These are phyloP conservation scores for Exidia glandulosa DNA, from an alignment of 768 basidiomycete species.

Conservation along the genomic window DNA sequence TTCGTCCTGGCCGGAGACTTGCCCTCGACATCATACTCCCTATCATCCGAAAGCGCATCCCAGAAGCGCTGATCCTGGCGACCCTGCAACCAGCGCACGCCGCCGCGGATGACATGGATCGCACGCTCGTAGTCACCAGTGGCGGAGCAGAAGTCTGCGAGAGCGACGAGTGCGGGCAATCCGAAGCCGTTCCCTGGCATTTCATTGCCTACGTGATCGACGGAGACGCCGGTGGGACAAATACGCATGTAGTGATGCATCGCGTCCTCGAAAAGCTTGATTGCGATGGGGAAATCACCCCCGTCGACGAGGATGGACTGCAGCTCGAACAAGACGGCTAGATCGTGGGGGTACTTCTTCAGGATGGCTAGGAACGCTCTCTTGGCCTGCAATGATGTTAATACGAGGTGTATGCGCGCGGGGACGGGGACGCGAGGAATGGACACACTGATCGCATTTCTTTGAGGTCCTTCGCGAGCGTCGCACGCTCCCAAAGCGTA, in stretches of 20 bases:
- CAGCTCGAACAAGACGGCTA: constrained; percentile 67
- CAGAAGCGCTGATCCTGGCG: constrained; percentile 61
- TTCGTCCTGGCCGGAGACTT: constrained; percentile 23
- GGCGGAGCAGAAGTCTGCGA: constrained; percentile 75
- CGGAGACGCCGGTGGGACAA: constrained; percentile 34
- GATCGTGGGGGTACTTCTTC: constrained; percentile 66
- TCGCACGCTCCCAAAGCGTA: constrained; percentile 83
- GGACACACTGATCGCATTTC: constrained; percentile 51
- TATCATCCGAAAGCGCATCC: constrained; percentile 76
- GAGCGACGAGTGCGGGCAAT: constrained; percentile 62
- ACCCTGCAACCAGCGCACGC: constrained; percentile 88
- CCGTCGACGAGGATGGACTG: constrained; percentile 68
- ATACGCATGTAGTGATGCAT: constrained; percentile 52
- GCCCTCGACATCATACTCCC: constrained; percentile 62
- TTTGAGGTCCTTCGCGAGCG: constrained; percentile 64
- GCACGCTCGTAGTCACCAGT: constrained; percentile 58
- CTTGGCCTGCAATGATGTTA: constrained; percentile 32
- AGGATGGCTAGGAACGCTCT: constrained; percentile 60
- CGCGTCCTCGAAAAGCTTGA: constrained; percentile 58
- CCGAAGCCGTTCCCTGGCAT: constrained; percentile 33
- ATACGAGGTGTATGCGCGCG: no score
- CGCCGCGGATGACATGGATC: constrained; percentile 56
- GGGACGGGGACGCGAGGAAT: neutral
- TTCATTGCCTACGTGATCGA: constrained; percentile 14
- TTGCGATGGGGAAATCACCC: constrained; percentile 52